Conservation (phyloP, 768 basidiomycete species). For the Serendipita sp. region DNA sequence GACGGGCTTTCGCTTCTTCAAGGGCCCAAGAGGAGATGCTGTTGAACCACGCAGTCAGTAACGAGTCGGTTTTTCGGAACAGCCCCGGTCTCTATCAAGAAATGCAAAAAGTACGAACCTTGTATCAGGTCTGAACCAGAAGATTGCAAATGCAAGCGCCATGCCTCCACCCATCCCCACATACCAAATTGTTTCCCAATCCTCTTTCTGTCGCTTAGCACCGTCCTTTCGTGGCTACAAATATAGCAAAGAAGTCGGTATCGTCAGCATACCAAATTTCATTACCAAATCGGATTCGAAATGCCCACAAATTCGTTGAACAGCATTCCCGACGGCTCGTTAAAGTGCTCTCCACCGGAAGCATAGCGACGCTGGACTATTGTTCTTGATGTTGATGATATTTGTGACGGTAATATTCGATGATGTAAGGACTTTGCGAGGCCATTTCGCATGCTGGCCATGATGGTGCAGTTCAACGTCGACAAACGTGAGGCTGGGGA, state of each 20-base stretch:
- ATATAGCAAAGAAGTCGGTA: not conserved
- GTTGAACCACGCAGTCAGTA: not conserved
- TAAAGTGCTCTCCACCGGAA: slow-evolving; percentile 48
- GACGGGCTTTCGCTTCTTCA: slow-evolving; percentile 71
- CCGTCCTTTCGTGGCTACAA: slow-evolving; percentile 3
- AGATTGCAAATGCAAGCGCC: slow-evolving; percentile 52
- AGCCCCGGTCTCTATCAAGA: not conserved
- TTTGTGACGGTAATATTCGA: not conserved
- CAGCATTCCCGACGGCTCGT: slow-evolving; percentile 74
- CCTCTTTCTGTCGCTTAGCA: slow-evolving; percentile 66
- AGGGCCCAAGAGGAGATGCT: slow-evolving; percentile 91
- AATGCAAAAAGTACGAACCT: slow-evolving; percentile 37
- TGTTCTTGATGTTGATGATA: not conserved
- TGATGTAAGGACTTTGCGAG: not conserved
- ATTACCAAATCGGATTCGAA: slow-evolving; percentile 9
- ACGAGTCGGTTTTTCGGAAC: not conserved
- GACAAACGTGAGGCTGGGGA: not conserved
- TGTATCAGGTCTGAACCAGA: slow-evolving; percentile 89
- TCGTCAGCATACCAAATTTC: not conserved
- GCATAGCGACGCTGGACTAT: slow-evolving; percentile 8
- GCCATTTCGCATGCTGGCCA: not conserved
- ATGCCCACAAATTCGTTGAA: slow-evolving; percentile 70
- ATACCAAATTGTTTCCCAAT: slow-evolving; percentile 87
- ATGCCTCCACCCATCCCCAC: slow-evolving; percentile 83
- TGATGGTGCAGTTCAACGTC: not conserved